Evolutionary conservation across 1,139 yeast species (phyloP).

Genomic region (Yamadazyma conglobata): DNA sequence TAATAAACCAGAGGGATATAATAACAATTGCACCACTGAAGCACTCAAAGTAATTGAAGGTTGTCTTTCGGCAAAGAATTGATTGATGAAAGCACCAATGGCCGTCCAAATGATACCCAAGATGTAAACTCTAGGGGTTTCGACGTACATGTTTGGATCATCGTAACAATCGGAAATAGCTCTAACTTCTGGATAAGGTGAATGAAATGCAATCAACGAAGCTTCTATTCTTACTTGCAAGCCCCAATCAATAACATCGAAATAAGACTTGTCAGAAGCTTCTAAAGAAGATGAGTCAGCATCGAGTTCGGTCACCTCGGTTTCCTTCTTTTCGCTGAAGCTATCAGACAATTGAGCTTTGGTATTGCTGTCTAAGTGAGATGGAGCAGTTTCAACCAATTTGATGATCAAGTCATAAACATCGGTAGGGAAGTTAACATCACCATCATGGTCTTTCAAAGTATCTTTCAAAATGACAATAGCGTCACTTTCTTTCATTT

Average conservation of each 20-base stretch:
- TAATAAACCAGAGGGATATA: constrained; percentile 23
- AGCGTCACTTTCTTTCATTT: constrained; percentile 37
- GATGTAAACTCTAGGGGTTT: constrained; percentile 54
- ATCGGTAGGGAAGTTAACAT: constrained; percentile 45
- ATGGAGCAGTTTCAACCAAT: constrained; percentile 13
- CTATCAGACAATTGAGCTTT: neutral
- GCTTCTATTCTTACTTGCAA: constrained; percentile 41
- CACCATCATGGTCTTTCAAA: constrained; percentile 39
- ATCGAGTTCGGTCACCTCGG: constrained; percentile 20
- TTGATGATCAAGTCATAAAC: constrained; percentile 23
- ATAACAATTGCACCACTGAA: constrained; percentile 39
- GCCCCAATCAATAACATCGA: constrained; percentile 20
- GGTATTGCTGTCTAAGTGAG: neutral
- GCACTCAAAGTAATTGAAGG: constrained; percentile 45
- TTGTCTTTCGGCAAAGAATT: constrained; percentile 53
- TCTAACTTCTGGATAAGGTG: constrained; percentile 67
- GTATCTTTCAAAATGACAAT: constrained; percentile 37
- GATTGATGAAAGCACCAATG: constrained; percentile 53
- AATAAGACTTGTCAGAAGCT: constrained; percentile 44
- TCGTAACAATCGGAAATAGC: constrained; percentile 54
- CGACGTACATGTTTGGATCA: constrained; percentile 48
- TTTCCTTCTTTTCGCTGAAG: constrained; percentile 6
- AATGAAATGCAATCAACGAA: constrained; percentile 47
- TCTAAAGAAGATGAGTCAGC: constrained; percentile 39
- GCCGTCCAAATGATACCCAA: constrained; percentile 53